Base-by-base conservation (phyloP, 805 yeast species). In the Metschnikowia henanensis region DNA sequence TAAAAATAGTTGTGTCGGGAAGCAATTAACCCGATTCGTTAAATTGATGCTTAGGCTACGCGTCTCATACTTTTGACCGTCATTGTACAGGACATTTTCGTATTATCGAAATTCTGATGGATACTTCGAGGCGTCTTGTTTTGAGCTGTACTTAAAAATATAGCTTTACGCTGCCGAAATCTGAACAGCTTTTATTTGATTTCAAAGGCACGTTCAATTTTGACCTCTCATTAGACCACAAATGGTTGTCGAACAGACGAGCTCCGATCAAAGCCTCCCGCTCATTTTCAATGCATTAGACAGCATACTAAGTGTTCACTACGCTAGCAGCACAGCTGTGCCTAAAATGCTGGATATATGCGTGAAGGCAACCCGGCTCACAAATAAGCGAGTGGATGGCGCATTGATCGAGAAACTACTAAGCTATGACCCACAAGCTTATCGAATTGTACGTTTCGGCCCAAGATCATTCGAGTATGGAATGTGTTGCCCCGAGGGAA, bases 291-390 rank as follows among this genome's bases (percentile, higher is more conserved):
- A 50, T 29, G 68, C 70, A 8, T 59, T 70, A 6, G 75, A 70
- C 41, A 58, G 59, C 18, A 53, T 56, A 15, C 47, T 71, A 19
- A 55, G 60, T 19, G 56, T 71, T 5, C 68, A 70, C 46, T 70
- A 57, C 39, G 45, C 72, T 12, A 57, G 52, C 25, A 70, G 65
- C 43, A 58, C 64, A 1, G 31, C 65, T 2, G 55, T 59, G 29
- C 64, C 71, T 2, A 41, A 30, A 15, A 41, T 50, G 10, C 43
- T 43, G 15, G 47, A 42, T 16, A 34, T 52, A 18, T 52, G 51
- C 31, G 35, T 37, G 5, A 40, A 37, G 30, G 56, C 55, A 9
- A 50, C 55, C 6, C 45, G 32, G 15, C 51, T 52, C 16, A 40
- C 47, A 3, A 44, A 46, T 7, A 35, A 39, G 33, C 35, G 53